A percentile compares a stretch with the other conserved stretches of the same genome.
Conservation (phyloP, 2,329 filamentous ascomycete genomes). For the Trichoderma sp. region DNA sequence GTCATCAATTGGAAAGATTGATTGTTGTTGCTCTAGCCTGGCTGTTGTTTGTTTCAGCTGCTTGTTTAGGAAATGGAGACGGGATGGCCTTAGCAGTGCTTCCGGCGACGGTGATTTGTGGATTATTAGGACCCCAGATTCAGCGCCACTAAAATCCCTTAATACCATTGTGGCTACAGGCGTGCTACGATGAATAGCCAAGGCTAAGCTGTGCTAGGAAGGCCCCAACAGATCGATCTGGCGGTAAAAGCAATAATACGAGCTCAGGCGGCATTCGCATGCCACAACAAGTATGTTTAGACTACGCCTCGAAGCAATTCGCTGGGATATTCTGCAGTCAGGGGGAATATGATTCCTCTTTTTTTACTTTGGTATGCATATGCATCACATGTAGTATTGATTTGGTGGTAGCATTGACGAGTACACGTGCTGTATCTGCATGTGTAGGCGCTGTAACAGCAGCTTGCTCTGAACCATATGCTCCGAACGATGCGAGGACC, state of each 20-base stretch:
- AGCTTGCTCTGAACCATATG: neutral
- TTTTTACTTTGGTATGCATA: neutral
- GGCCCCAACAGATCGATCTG: neutral
- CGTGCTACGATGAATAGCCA: neutral
- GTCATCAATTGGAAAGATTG: neutral
- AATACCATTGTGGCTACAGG: neutral
- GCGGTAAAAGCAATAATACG: neutral
- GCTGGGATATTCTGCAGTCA: neutral
- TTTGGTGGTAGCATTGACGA: neutral
- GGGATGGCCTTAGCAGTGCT: neutral
- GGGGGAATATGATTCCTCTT: neutral
- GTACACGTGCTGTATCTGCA: neutral
- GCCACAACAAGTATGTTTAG: neutral
- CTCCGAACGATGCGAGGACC: neutral
- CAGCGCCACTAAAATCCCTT: conserved; percentile 1
- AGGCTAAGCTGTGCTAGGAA: conserved; percentile 18
- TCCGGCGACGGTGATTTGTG: conserved; percentile 11
- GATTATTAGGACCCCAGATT: conserved; percentile 19
- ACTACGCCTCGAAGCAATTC: neutral
- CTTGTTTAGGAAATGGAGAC: conserved; percentile 15
- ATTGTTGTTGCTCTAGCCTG: neutral
- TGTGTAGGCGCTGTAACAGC: neutral
- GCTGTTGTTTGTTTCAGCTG: conserved; percentile 13
- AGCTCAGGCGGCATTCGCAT: neutral
- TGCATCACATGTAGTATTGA: neutral